phyloP scores from a whole-genome alignment of 2,329 filamentous ascomycete genomes.

The Erysiphe pisi region DNA sequence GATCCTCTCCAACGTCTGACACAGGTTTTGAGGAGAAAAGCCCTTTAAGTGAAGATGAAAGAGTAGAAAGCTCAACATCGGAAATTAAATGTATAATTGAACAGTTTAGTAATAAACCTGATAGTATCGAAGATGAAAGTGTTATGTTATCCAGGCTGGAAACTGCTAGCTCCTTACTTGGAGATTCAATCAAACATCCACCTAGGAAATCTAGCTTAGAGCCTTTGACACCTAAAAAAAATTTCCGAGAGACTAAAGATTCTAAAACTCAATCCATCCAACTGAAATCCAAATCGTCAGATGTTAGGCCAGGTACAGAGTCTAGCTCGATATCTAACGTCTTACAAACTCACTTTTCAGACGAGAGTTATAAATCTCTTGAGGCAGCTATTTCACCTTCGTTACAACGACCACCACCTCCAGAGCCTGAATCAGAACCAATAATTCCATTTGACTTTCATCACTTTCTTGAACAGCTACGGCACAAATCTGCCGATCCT shows the following conservation, averaged over 20 bases:
- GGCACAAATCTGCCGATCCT: slow-evolving; percentile 94
- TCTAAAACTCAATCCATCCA: slow-evolving; percentile 28
- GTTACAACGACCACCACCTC: slow-evolving; percentile 53
- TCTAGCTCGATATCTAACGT: slow-evolving; percentile 36
- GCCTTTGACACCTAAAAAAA: slow-evolving; percentile 38
- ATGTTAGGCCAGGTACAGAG: slow-evolving; percentile 38
- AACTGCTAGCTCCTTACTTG: slow-evolving; percentile 65
- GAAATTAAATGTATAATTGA: slow-evolving; percentile 98
- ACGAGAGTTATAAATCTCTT: slow-evolving; percentile 44
- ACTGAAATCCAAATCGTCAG: slow-evolving; percentile 32
- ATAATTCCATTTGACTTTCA: slow-evolving; percentile 93
- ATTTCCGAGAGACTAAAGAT: slow-evolving; percentile 35
- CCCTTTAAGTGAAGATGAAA: slow-evolving; percentile 50
- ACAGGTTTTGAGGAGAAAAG: slow-evolving; percentile 48
- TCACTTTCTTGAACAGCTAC: slow-evolving; percentile 86
- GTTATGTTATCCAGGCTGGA: slow-evolving; percentile 87
- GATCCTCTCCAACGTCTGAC: slow-evolving; percentile 47
- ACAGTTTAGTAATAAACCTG: slow-evolving; percentile 70
- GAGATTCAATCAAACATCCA: slow-evolving; percentile 58
- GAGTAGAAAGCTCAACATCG: slow-evolving; percentile 59
- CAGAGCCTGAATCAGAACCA: slow-evolving; percentile 68
- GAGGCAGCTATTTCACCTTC: slow-evolving; percentile 41
- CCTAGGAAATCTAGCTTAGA: slow-evolving; percentile 81
- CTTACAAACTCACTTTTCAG: slow-evolving; percentile 31
- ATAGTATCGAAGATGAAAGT: slow-evolving; percentile 62